Base-by-base conservation (phyloP, 352 stramenopile genomes). In the Plasmopara viticola region DNA sequence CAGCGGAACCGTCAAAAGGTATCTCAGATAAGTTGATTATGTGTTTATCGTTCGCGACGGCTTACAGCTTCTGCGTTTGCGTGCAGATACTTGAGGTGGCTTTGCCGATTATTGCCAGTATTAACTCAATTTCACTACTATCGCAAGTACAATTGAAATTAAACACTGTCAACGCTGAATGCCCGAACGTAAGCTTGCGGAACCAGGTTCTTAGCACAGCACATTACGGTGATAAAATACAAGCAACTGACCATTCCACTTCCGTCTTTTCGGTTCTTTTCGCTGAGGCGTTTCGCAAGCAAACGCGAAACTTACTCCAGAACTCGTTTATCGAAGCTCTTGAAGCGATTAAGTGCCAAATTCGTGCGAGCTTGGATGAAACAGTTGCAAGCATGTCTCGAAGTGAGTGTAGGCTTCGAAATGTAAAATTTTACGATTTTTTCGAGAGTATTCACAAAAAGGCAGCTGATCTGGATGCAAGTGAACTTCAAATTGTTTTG, bases 381-480 rank as follows among this genome's bases (percentile, higher is more conserved):
- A 56, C 62, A 1, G 51, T 57, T 14, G 56, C 39, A 34, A 48
- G 62, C 14, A 58, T 53, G 13, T 49, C 61, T 39, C 52, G 48
- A 47, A 64, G 34, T 25, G 51, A 69, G 6, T 63, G 59, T 12
- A 66, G 66, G 2, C 53, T 91, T 17, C 67, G 51, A 15, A 70
- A 63, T 20, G 48, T 88, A 18, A 72, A 70, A n/a, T 92, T 90
- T 43, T 92, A 89, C 48, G 67, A 89, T 33, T 77, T 78, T 48
- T 92, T 92, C 51, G 73, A 87, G 37, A 66, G 34, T 13, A 90
- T 92, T 33, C 75, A 87, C 47, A 77, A 78, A 48, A 83, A 76
- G 37, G 68, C 80, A 5, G 72, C 64, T 14, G 72, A 71, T 28
- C 44, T 92, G 37, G 65, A 88, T 57, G 74, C 75, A 41, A 86